A percentile compares a stretch with the other conserved stretches of the same genome.
These are phyloP conservation scores for Parastagonospora nodorum DNA, from an alignment of 2,329 filamentous ascomycete genomes.

Conservation along the genomic window DNA sequence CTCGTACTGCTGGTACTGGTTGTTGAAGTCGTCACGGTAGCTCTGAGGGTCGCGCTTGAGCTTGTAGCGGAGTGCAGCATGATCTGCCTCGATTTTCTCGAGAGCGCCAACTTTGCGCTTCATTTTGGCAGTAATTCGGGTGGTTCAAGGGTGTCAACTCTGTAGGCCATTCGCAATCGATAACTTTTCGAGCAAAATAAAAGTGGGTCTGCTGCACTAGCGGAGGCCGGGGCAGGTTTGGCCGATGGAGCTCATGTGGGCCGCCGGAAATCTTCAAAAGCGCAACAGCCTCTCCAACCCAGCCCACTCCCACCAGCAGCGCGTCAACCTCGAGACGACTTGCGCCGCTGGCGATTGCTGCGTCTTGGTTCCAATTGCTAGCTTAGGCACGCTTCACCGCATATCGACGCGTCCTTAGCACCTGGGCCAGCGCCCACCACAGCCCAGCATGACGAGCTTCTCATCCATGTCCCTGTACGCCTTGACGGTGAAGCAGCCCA, in stretches of 20 bases:
- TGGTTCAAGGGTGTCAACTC: not conserved
- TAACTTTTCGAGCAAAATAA: conserved; percentile 5
- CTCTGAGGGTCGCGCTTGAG: conserved; percentile 86
- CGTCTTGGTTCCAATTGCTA: not conserved
- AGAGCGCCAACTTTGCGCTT: conserved; percentile 90
- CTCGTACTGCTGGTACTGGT: conserved; percentile 90
- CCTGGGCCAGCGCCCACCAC: conserved; percentile 40
- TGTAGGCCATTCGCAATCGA: not conserved
- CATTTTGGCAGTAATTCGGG: conserved; percentile 56
- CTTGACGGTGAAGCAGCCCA: conserved; percentile 90
- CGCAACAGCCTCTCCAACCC: not conserved
- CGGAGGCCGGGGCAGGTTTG: conserved; percentile 16
- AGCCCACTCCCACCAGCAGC: conserved; percentile 1
- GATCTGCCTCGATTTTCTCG: conserved; percentile 84
- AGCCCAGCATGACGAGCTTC: conserved; percentile 83
- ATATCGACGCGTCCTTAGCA: conserved; percentile 19
- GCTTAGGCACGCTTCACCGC: conserved; percentile 1
- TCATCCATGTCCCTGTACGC: conserved; percentile 99
- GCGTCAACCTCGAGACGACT: conserved; percentile 6
- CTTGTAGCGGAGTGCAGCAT: conserved; percentile 85
- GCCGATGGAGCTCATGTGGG: conserved; percentile 14
- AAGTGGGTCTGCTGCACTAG: conserved; percentile 7
- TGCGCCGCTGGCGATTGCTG: not conserved
- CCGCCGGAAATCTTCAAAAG: conserved; percentile 5
- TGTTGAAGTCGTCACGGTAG: conserved; percentile 85